Percentiles rank a stretch among this genome's conserved stretches.
Evolutionary conservation across 2,329 filamentous ascomycete species (phyloP).

Genomic region (Pseudopyricularia javanii): DNA sequence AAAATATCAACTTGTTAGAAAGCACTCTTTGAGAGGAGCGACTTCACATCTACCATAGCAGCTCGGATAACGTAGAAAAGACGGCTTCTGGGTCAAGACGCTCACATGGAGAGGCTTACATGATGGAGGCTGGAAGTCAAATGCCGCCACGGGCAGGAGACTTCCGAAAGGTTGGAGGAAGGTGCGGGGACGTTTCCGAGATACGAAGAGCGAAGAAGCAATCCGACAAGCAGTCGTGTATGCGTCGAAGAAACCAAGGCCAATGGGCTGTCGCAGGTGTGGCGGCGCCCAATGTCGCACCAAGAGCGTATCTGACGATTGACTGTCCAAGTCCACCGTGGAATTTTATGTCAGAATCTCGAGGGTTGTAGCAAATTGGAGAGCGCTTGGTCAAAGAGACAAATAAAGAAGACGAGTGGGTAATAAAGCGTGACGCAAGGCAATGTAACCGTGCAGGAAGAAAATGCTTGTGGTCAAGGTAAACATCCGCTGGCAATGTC

Average conservation of each 20-base stretch:
- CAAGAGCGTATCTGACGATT: neutral
- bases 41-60: neutral
- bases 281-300: neutral
- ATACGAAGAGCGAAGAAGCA: neutral
- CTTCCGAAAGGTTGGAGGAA: neutral
- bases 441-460: neutral
- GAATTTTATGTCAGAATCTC: neutral
- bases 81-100: neutral
- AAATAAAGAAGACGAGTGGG: neutral
- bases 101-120: slow-evolving; percentile 11
- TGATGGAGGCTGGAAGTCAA: slow-evolving; percentile 16
- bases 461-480: neutral
- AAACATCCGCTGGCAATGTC: neutral
- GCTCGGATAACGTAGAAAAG: neutral
- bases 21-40: neutral
- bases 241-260: neutral
- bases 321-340: neutral
- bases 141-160: slow-evolving; percentile 4
- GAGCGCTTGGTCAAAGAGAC: neutral
- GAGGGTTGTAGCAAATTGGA: neutral
- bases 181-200: neutral
- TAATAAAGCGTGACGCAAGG: neutral
- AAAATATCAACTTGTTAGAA: slow-evolving; percentile 5
- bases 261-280: neutral
- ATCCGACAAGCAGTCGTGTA: neutral